Evolutionary conservation across 768 basidiomycete species (phyloP).

Genomic region (Suillus plorans): DNA sequence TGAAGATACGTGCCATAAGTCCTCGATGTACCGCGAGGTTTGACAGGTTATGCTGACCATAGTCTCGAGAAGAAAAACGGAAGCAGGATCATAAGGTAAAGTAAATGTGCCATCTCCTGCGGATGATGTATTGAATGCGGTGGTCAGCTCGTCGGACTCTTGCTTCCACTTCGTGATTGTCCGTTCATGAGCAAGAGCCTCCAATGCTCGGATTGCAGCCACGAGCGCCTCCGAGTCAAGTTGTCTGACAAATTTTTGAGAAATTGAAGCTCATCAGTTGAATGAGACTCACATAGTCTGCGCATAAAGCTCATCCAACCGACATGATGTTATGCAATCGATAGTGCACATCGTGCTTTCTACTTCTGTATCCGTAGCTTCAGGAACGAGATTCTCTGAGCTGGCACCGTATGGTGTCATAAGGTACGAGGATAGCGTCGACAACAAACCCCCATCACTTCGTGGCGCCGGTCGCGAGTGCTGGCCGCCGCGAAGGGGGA

Average conservation of each 20-base stretch:
- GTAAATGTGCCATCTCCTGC: slow-evolving; percentile 48
- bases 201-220: slow-evolving; percentile 82
- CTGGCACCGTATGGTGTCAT: slow-evolving; percentile 88
- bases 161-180: slow-evolving; percentile 78
- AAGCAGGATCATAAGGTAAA: slow-evolving; percentile 91
- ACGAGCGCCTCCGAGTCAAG: slow-evolving; percentile 78
- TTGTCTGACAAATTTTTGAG: slow-evolving; percentile 48
- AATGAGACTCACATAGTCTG: slow-evolving; percentile 78
- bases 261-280: neutral
- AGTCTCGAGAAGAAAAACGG: slow-evolving; percentile 90
- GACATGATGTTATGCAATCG: slow-evolving; percentile 92
- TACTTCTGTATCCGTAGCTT: slow-evolving; percentile 87
- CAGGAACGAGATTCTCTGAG: slow-evolving; percentile 74
- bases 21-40: slow-evolving; percentile 75
- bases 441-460: slow-evolving; percentile 89
- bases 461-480: slow-evolving; percentile 61
- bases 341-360: slow-evolving; percentile 95
- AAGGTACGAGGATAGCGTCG: slow-evolving; percentile 91
- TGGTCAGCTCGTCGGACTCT: slow-evolving; percentile 57
- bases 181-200: slow-evolving; percentile 86
- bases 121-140: slow-evolving; percentile 32
- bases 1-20: slow-evolving; percentile 69
- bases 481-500: slow-evolving; percentile 80
- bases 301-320: slow-evolving; percentile 89
- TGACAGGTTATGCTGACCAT: slow-evolving; percentile 90